Conservation (phyloP, 169 alveolate genomes). For the Cystoisospora suis region DNA sequence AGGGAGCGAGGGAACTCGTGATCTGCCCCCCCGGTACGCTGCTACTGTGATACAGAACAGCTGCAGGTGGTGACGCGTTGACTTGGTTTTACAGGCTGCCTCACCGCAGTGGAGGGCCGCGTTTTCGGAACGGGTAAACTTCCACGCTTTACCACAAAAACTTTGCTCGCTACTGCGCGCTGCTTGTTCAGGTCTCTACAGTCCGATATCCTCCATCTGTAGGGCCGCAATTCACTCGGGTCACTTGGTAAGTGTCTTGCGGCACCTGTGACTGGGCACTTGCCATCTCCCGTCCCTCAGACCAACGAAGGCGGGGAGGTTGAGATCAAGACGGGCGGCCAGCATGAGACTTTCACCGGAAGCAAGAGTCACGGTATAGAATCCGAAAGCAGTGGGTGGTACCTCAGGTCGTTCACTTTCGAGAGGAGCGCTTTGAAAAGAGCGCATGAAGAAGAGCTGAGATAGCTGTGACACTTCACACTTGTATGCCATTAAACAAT, state of each 20-base stretch:
- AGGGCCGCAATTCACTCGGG: conserved; percentile 87
- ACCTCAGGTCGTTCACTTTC: conserved; percentile 52
- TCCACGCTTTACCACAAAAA: neutral
- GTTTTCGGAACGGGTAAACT: conserved; percentile 62
- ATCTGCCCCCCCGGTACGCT: conserved; percentile 79
- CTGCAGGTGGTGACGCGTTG: conserved; percentile 60
- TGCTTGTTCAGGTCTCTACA: conserved; percentile 64
- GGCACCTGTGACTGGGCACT: neutral
- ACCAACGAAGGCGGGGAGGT: conserved; percentile 62
- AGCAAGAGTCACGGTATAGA: conserved; percentile 25
- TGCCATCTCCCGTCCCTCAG: neutral
- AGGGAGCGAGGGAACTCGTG: conserved; percentile 74
- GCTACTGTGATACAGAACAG: conserved; percentile 44
- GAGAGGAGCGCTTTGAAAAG: neutral
- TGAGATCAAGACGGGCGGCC: conserved; percentile 4
- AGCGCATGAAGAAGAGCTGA: conserved; percentile 5
- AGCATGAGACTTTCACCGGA: conserved; percentile 44
- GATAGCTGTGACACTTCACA: neutral
- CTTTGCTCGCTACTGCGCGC: neutral
- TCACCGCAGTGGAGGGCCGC: conserved; percentile 64
- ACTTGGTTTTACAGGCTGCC: conserved; percentile 66
- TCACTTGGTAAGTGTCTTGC: conserved; percentile 20
- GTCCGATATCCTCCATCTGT: conserved; percentile 85
- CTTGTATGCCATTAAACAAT: neutral
- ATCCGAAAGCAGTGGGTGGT: conserved; percentile 40